Percentiles rank a stretch among this genome's conserved stretches.
Evolutionary conservation across 495 filamentous ascomycete species (phyloP).

Genomic region (Achaetomiella virescens): DNA sequence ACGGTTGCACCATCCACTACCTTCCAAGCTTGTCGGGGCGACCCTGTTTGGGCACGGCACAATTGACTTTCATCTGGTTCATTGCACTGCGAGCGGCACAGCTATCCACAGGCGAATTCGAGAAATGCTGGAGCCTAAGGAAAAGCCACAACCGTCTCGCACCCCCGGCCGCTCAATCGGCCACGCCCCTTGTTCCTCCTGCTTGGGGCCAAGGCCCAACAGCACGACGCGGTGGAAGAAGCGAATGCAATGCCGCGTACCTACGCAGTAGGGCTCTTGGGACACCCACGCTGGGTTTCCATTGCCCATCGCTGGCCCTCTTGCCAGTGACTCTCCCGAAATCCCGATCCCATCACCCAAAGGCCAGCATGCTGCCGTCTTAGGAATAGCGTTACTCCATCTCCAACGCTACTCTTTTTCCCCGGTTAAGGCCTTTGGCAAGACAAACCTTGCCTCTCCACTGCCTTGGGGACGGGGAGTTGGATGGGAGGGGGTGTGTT

Average conservation of each 20-base stretch:
- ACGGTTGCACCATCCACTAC: background rate
- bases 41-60: constrained; percentile 19
- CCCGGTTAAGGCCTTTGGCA: constrained; percentile 26
- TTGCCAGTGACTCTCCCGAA: background rate
- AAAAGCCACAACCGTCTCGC: constrained; percentile 15
- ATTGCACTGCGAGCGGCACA: constrained; percentile 23
- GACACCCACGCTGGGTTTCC: too few species aligned
- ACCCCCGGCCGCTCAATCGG: constrained; percentile 16
- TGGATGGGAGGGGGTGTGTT: constrained; percentile 7
- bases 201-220: background rate
- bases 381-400: background rate
- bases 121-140: constrained; percentile 29
- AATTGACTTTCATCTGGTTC: constrained; percentile 9
- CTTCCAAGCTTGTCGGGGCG: background rate
- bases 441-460: constrained; percentile 4
- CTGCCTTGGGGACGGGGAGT: background rate
- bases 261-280: too few species aligned
- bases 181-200: constrained; percentile 11
- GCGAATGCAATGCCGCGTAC: background rate
- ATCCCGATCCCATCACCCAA: background rate
- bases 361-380: background rate
- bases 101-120: constrained; percentile 16
- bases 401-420: constrained; percentile 1
- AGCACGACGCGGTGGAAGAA: background rate
- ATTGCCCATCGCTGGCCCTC: too few species aligned